Evolutionary conservation across 2,329 filamentous ascomycete genomes (phyloP).

Genomic region (Phaeosphaeria sp.): DNA sequence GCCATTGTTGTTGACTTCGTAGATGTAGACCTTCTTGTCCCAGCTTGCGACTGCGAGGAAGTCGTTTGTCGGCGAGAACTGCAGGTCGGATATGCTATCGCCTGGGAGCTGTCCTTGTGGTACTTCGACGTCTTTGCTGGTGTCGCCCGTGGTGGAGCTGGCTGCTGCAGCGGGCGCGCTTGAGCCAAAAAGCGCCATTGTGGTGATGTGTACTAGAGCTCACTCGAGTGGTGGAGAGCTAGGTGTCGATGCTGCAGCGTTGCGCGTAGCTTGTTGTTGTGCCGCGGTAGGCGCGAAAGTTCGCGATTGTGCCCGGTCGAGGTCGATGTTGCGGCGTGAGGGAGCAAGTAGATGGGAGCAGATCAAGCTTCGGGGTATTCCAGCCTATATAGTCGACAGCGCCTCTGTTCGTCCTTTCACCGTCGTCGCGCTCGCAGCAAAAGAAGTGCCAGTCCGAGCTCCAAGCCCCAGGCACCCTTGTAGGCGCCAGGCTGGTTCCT

Average conservation of each 20-base stretch:
- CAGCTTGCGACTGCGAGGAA: slow-evolving; percentile 90
- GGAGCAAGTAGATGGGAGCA: not conserved
- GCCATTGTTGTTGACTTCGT: slow-evolving; percentile 84
- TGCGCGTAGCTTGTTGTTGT: slow-evolving; percentile 24
- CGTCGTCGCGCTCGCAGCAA: slow-evolving; percentile 19
- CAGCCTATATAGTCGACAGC: slow-evolving; percentile 8
- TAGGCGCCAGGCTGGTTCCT: slow-evolving; percentile 16
- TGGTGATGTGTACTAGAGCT: slow-evolving; percentile 5
- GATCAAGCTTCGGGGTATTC: not conserved
- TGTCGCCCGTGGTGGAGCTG: slow-evolving; percentile 83
- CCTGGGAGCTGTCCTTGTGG: slow-evolving; percentile 71
- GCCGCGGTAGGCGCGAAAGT: slow-evolving; percentile 1
- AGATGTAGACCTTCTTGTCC: slow-evolving; percentile 98
- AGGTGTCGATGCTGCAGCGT: slow-evolving; percentile 24
- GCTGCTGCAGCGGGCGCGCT: slow-evolving; percentile 58
- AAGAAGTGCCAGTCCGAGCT: slow-evolving; percentile 30
- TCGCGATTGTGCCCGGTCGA: slow-evolving; percentile 11
- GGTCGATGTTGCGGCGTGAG: not conserved
- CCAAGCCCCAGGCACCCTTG: slow-evolving; percentile 32
- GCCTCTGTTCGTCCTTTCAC: slow-evolving; percentile 18
- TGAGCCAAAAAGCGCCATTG: slow-evolving; percentile 69
- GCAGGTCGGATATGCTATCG: slow-evolving; percentile 87
- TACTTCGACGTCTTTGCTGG: slow-evolving; percentile 85
- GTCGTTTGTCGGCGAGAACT: slow-evolving; percentile 79
- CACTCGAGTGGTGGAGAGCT: slow-evolving; percentile 4